phyloP scores from a whole-genome alignment of 2,329 filamentous ascomycete genomes.

The Fusarium luffae region DNA sequence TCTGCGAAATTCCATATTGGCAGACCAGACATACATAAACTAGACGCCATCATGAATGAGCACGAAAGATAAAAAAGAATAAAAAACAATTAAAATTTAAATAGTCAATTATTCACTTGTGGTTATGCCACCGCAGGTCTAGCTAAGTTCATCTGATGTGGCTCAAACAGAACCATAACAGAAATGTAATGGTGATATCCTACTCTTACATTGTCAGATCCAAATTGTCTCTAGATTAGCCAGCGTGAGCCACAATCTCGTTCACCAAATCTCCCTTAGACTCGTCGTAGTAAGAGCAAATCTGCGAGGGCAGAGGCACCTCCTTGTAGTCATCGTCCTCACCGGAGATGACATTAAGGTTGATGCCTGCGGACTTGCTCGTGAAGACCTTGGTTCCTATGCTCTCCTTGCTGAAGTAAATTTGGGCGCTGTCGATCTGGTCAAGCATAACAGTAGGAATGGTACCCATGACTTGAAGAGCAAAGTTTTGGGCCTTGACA shows the following conservation, averaged over 20 bases:
- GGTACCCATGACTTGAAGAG: slow-evolving; percentile 87
- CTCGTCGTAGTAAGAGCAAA: slow-evolving; percentile 79
- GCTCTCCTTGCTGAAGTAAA: slow-evolving; percentile 88
- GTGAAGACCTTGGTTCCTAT: slow-evolving; percentile 84
- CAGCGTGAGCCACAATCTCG: slow-evolving; percentile 95
- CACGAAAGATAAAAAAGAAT: slow-evolving; percentile 14
- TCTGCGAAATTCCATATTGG: not conserved
- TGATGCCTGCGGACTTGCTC: slow-evolving; percentile 88
- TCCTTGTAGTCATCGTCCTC: slow-evolving; percentile 86
- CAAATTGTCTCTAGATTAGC: slow-evolving; percentile 59
- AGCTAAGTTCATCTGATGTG: slow-evolving; percentile 26
- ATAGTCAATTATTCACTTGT: slow-evolving; percentile 4
- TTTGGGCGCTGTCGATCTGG: slow-evolving; percentile 87
- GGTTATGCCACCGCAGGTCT: slow-evolving; percentile 20
- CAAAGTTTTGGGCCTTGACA: slow-evolving; percentile 95
- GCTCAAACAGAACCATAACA: not conserved
- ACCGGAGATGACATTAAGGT: slow-evolving; percentile 81
- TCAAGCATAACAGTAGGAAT: slow-evolving; percentile 91
- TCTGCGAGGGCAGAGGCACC: slow-evolving; percentile 87
- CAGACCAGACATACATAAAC: slow-evolving; percentile 7
- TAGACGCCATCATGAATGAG: slow-evolving; percentile 1
- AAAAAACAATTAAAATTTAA: slow-evolving; percentile 15
- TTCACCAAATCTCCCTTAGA: slow-evolving; percentile 80
- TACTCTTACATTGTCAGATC: slow-evolving; percentile 36
- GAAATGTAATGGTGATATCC: slow-evolving; percentile 21